Evolutionary conservation across 1,284 basidiomycete genomes (phyloP).

Genomic region (Cutaneotrichosporon cavernicola): DNA sequence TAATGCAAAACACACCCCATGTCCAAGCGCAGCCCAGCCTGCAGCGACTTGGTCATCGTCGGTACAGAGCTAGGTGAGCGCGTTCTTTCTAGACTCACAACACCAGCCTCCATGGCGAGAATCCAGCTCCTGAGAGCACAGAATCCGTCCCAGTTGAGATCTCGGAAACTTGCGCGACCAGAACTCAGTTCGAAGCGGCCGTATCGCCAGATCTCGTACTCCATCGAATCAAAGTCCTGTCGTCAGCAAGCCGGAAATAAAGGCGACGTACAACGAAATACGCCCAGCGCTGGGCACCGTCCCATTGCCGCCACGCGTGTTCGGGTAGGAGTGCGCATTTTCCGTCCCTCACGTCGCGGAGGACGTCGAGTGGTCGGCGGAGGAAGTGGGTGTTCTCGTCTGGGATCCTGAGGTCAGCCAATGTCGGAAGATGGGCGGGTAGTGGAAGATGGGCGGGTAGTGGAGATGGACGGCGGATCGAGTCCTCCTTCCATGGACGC

Average conservation of each 20-base stretch:
- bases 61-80: neutral
- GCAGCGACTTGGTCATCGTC: slow-evolving; percentile 2
- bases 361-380: slow-evolving; percentile 16
- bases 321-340: slow-evolving; percentile 6
- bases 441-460: neutral
- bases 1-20: neutral
- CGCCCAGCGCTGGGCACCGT: slow-evolving; percentile 17
- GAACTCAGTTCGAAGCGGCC: slow-evolving; percentile 14
- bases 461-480: too few species aligned
- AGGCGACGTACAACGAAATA: slow-evolving; percentile 15
- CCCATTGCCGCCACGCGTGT: slow-evolving; percentile 17
- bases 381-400: slow-evolving; percentile 14
- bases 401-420: slow-evolving; percentile 10
- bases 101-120: slow-evolving; percentile 11
- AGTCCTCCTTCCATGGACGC: too few species aligned
- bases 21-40: neutral
- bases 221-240: slow-evolving; percentile 20
- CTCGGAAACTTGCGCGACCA: slow-evolving; percentile 16
- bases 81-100: neutral
- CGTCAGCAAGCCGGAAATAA: neutral
- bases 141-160: slow-evolving; percentile 19
- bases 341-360: slow-evolving; percentile 15
- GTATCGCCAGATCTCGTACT: slow-evolving; percentile 22
- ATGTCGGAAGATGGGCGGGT: neutral
- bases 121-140: slow-evolving; percentile 17